Base-by-base conservation (phyloP, 371 early-diverging fungal genomes). In the Blakeslea trispora region DNA sequence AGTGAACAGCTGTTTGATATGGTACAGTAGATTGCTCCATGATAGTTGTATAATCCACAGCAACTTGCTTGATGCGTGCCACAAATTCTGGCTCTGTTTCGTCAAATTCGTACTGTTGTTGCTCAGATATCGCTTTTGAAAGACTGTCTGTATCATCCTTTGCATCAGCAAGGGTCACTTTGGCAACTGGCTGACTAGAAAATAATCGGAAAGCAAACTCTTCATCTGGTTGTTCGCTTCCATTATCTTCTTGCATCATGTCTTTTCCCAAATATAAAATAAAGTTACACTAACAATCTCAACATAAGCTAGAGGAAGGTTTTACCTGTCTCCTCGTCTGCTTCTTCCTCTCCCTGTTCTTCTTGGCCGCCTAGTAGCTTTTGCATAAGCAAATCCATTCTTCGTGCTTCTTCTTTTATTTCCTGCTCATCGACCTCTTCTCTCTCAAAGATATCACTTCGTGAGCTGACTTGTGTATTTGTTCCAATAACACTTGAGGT, bases 121-220 rank as follows among this genome's bases (percentile, higher is more conserved):
- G 66, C 19, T 61, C 57, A 13, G 66, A 59, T n/a, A 70, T 59
- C 35, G 47, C 50, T 31, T 64, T 59, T 19, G 71, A 50, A 39
- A 53, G 45, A 22, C 65, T 57, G 41, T 61, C 64, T 7, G 61
- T 48, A 28, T 63, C 54, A 19, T 69, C 66, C 5, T 28, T 42
- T 23, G 50, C 54, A 22, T 66, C 73, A 5, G 54, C 56, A 45
- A 78, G 66, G 22, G 51, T 66, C 0, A 78, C 71, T 32, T 63
- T 59, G 1, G 75, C 53, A 35, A 74, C 64, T 1, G 75, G 65
- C 31, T 65, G 58, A 35, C 64, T 68, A 1, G 75, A 64, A 18
- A 78, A 78, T 5, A 78, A 45, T 17, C 63, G 64, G 47, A 78
- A 78, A 2, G 65, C 50, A 40, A 74, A 72, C 22, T 39, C 69